These are phyloP conservation scores for Quercus phellos DNA, from an alignment of 331 rosid genomes.

Conservation along the genomic window DNA sequence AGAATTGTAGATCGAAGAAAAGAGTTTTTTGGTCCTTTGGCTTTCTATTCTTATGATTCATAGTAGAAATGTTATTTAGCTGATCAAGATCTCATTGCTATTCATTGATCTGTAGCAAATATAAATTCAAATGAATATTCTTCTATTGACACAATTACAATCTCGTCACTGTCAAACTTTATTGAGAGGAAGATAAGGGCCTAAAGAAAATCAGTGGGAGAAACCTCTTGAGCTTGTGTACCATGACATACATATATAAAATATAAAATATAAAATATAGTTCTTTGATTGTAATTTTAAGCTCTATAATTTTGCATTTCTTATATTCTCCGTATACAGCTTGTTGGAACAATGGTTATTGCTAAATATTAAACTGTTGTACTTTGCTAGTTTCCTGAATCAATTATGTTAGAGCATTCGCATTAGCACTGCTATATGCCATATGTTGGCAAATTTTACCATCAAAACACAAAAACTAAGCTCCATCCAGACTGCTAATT, in stretches of 20 bases:
- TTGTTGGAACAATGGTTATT: not conserved
- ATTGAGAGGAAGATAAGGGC: not conserved
- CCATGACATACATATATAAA: not conserved
- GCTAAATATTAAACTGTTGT: not conserved
- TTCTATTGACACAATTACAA: not conserved
- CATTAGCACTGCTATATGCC: too few relatives aligned
- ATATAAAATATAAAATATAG: not conserved
- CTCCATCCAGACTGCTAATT: too few relatives aligned
- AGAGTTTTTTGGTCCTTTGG: slow-evolving; percentile 24
- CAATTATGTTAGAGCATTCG: too few relatives aligned
- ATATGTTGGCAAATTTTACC: too few relatives aligned
- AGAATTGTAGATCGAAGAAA: slow-evolving; percentile 34
- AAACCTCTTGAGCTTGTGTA: not conserved
- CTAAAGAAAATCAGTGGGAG: not conserved
- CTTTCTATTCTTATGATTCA: slow-evolving; percentile 16
- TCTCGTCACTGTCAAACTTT: not conserved
- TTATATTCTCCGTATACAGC: not conserved
- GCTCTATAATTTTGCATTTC: not conserved
- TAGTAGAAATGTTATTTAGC: slow-evolving; percentile 36
- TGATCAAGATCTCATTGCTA: slow-evolving; percentile 23
- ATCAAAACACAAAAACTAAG: too few relatives aligned
- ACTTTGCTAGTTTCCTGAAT: not conserved
- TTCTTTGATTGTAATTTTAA: not conserved
- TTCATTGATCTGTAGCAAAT: slow-evolving; percentile 44
- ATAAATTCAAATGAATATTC: slow-evolving; percentile 27